Conservation (phyloP, 768 basidiomycete species). For the Hericium erinaceus region DNA sequence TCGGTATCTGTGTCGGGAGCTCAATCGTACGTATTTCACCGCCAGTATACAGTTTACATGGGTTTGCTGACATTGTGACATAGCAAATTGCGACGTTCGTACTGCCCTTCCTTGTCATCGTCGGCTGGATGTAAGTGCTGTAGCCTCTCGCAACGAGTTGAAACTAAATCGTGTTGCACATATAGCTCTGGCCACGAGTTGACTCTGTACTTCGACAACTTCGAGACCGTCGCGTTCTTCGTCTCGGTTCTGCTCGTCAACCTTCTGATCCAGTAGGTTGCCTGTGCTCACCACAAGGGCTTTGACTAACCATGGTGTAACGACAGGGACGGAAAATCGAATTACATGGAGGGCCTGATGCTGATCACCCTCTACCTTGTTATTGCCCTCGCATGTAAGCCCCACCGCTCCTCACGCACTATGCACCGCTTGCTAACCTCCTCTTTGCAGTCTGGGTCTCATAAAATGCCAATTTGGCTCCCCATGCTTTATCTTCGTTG, state of each 20-base stretch:
- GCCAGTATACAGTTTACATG: not conserved
- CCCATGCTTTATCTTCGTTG: not conserved
- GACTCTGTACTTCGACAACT: slow-evolving; percentile 78
- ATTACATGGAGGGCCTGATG: slow-evolving; percentile 92
- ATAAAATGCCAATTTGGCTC: slow-evolving; percentile 14
- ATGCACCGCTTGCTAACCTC: not conserved
- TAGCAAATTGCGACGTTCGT: slow-evolving; percentile 86
- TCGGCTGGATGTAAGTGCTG: slow-evolving; percentile 72
- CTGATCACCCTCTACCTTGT: slow-evolving; percentile 64
- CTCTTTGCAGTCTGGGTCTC: slow-evolving; percentile 34
- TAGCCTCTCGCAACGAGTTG: slow-evolving; percentile 7
- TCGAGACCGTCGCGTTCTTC: slow-evolving; percentile 83
- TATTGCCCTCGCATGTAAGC: slow-evolving; percentile 71
- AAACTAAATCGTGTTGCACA: slow-evolving; percentile 3
- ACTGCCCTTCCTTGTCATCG: slow-evolving; percentile 77
- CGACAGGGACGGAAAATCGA: slow-evolving; percentile 68
- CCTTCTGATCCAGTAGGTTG: slow-evolving; percentile 59
- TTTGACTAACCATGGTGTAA: not conserved
- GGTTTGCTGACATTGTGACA: not conserved
- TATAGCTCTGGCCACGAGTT: slow-evolving; percentile 56
- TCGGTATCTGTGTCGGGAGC: slow-evolving; percentile 72
- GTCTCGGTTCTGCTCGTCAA: slow-evolving; percentile 85
- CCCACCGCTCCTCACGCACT: not conserved
- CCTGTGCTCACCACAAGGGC: not conserved
- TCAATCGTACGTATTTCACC: slow-evolving; percentile 51